Conservation (phyloP, 345 rosid genomes). For the Salix exigua region DNA sequence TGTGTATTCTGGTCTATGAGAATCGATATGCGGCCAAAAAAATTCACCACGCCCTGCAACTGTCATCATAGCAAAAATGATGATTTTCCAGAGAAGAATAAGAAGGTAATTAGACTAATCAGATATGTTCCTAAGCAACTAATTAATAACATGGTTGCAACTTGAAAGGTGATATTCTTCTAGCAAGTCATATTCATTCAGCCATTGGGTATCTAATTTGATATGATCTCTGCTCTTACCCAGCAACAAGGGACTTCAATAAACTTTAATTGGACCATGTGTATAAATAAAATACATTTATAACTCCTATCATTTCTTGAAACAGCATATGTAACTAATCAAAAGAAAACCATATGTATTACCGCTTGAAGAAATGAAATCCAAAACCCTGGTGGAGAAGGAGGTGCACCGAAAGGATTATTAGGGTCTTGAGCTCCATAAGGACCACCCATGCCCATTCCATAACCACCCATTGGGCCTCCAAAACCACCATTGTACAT, state of each 20-base stretch:
- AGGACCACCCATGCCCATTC: constrained; percentile 16
- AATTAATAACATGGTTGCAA: background rate
- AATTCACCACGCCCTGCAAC: constrained; percentile 86
- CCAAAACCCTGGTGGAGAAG: constrained; percentile 24
- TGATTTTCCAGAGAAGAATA: background rate
- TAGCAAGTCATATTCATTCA: background rate
- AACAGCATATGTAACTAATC: background rate
- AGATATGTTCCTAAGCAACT: background rate
- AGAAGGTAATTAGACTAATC: background rate
- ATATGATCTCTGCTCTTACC: background rate
- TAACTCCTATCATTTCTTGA: background rate
- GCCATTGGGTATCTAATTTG: background rate
- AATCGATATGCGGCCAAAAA: constrained; percentile 73
- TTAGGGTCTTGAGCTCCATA: constrained; percentile 17
- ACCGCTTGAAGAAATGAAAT: constrained; percentile 16
- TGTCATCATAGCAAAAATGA: constrained; percentile 29
- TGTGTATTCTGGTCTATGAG: constrained; percentile 85
- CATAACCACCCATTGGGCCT: too few species aligned
- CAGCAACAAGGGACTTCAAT: background rate
- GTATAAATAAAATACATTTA: background rate
- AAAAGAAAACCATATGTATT: background rate
- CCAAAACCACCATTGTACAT: constrained; percentile 6
- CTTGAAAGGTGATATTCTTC: background rate
- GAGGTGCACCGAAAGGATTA: constrained; percentile 12
- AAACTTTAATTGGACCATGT: background rate